A percentile compares a stretch with the other conserved stretches of the same genome.
Evolutionary conservation across 2,329 filamentous ascomycete species (phyloP).

Genomic region (Septoria petroselini): DNA sequence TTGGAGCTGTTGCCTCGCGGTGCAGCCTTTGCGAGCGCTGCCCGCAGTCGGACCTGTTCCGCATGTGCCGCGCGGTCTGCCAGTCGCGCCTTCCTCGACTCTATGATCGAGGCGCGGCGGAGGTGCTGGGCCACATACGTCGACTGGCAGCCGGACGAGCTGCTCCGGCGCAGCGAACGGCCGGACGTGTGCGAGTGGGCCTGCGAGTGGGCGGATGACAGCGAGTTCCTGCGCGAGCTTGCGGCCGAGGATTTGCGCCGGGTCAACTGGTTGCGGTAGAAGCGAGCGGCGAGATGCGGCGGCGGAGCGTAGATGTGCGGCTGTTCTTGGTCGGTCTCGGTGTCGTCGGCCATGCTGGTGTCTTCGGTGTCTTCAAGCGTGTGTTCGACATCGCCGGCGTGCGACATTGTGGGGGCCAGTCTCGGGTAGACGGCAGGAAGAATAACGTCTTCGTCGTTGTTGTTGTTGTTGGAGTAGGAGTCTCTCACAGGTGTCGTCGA

Average conservation of each 20-base stretch:
- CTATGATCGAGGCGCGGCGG: constrained; percentile 74
- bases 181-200: constrained; percentile 61
- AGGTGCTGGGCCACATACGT: constrained; percentile 76
- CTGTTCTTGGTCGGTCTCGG: constrained; percentile 20
- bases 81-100: constrained; percentile 73
- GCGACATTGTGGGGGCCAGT: constrained; percentile 10
- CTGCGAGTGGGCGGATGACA: constrained; percentile 71
- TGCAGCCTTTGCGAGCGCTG: constrained; percentile 69
- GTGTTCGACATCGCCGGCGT: constrained; percentile 4
- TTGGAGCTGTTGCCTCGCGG: constrained; percentile 57
- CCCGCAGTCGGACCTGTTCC: constrained; percentile 75
- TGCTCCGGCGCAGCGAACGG: constrained; percentile 49
- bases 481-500: not conserved
- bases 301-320: constrained; percentile 60
- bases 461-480: constrained; percentile 2
- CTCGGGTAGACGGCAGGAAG: constrained; percentile 8
- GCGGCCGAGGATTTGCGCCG: constrained; percentile 71
- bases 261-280: constrained; percentile 62
- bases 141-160: constrained; percentile 54
- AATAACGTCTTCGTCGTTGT: too few species aligned
- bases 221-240: constrained; percentile 74
- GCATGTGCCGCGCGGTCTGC: constrained; percentile 78
- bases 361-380: constrained; percentile 1
- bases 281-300: constrained; percentile 72
- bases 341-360: constrained; percentile 16